A percentile compares a stretch with the other conserved stretches of the same genome.
phyloP scores from a whole-genome alignment of 1,284 basidiomycete genomes.

The Fomitiporia mediterranea region DNA sequence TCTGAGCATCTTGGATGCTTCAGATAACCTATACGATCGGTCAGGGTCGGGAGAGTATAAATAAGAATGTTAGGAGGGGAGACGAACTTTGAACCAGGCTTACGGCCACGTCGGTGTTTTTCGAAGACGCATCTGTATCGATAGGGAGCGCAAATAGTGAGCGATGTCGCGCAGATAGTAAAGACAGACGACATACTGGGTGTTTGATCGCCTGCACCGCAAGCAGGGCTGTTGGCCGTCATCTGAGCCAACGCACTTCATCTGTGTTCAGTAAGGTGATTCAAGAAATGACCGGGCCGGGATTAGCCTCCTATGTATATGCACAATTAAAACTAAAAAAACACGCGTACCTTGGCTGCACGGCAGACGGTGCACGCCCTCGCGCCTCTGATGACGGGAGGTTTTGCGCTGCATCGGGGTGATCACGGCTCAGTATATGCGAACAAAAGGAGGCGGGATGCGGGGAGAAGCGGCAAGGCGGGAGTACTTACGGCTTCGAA shows the following conservation, averaged over 20 bases:
- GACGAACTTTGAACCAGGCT: constrained; percentile 80
- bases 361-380: constrained; percentile 79
- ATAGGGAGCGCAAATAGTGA: constrained; percentile 22
- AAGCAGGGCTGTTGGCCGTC: constrained; percentile 72
- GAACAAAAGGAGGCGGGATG: too few relatives aligned
- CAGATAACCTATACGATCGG: constrained; percentile 56
- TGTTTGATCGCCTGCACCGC: constrained; percentile 71
- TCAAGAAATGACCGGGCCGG: background rate
- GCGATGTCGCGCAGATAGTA: constrained; percentile 10
- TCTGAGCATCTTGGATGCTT: constrained; percentile 82
- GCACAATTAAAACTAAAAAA: constrained; percentile 20
- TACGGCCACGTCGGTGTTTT: constrained; percentile 79
- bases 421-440: constrained; percentile 40
- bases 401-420: constrained; percentile 61
- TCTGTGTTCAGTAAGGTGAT: constrained; percentile 40
- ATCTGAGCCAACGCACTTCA: constrained; percentile 84
- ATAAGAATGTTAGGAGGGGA: constrained; percentile 16
- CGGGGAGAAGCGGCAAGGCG: constrained; percentile 55
- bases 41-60: constrained; percentile 16
- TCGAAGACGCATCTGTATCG: constrained; percentile 67
- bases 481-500: constrained; percentile 64
- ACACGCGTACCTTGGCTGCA: constrained; percentile 60
- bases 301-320: constrained; percentile 13
- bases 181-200: constrained; percentile 46
- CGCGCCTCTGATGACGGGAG: constrained; percentile 65